Base-by-base conservation (phyloP, 768 basidiomycete species). In the Mycena alexandri region DNA sequence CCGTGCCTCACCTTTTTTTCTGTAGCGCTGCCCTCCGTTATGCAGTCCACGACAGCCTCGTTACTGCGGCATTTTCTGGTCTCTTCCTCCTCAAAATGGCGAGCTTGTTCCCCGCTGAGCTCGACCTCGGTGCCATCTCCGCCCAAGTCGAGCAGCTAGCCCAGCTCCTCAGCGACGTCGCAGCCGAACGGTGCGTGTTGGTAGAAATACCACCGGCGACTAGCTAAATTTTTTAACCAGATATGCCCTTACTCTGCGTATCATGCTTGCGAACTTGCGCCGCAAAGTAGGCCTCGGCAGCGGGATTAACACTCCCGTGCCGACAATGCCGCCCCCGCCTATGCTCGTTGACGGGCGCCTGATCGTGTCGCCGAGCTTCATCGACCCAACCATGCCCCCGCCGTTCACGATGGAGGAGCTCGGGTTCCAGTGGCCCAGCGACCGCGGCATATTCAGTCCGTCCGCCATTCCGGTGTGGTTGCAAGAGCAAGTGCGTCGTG, bases 31-130 rank as follows among this genome's bases (percentile, higher is more conserved):
- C 94, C n/a, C 86, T 95, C 57, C 88, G 93, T 57, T 96, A 96
- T 77, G 94, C 96, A 1, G 94, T 96, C 17, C 96, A 97, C 75
- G 95, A 97, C 78, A 93, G 89, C 72, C 89, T 97, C 63, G 95
- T 96, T 63, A 96, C 93, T 2, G 92, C 94, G 42, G 93, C 94
- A 11, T 96, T 97, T 79, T 93, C 94, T 17, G 95, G 93, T 11
- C 85, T 97, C 22, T 97, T 96, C 83, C 82, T 96, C 25, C 86
- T 97, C 64, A 97, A 97, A 81, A 95, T 97, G 91, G 95, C 95
- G 63, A 93, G 91, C 74, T 86, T 98, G 36, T 98, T 96, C 83
- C 95, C 95, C 0, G 81, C 89, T 16, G 93, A 95, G 73, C 81
- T 96, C 53, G 93, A 96, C 75, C 80, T 96, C 33, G 84, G 81